Conservation (phyloP, 1,139 yeast species). For the Blastobotrys capitulatus region DNA sequence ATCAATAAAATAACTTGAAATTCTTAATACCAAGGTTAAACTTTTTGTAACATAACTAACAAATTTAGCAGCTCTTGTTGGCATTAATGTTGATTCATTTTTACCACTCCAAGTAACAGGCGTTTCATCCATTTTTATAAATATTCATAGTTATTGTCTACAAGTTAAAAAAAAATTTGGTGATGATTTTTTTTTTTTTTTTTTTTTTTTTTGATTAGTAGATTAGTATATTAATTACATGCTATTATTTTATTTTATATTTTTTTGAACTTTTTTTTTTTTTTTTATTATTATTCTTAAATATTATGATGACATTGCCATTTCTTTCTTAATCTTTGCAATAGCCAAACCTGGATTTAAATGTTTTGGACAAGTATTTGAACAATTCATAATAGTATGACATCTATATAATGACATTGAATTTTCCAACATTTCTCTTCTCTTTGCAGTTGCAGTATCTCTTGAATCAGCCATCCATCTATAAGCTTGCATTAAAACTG, state of each 20-base stretch:
- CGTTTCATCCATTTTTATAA: background rate
- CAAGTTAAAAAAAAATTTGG: background rate
- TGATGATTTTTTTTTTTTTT: too few species aligned
- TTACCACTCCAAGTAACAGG: background rate
- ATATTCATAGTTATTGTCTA: background rate
- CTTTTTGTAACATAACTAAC: conserved; percentile 25
- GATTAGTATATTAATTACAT: background rate
- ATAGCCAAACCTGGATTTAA: conserved; percentile 97
- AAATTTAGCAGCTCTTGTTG: background rate
- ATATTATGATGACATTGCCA: conserved; percentile 60
- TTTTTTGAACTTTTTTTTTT: background rate
- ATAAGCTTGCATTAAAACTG: conserved; percentile 97
- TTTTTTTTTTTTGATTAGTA: background rate
- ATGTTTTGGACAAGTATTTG: conserved; percentile 98
- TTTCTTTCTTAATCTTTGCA: conserved; percentile 92
- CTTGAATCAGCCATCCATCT: conserved; percentile 98
- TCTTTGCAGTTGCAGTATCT: conserved; percentile 76
- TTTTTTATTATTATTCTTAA: background rate
- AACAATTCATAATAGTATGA: conserved; percentile 98
- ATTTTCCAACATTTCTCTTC: conserved; percentile 91
- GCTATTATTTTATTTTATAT: background rate
- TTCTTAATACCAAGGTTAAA: conserved; percentile 27
- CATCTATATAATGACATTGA: conserved; percentile 98
- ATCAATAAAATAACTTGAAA: conserved; percentile 27
- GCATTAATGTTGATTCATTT: background rate